These are phyloP conservation scores for Aaosphaeria arxii DNA, from an alignment of 2,329 filamentous ascomycete genomes.

Conservation along the genomic window DNA sequence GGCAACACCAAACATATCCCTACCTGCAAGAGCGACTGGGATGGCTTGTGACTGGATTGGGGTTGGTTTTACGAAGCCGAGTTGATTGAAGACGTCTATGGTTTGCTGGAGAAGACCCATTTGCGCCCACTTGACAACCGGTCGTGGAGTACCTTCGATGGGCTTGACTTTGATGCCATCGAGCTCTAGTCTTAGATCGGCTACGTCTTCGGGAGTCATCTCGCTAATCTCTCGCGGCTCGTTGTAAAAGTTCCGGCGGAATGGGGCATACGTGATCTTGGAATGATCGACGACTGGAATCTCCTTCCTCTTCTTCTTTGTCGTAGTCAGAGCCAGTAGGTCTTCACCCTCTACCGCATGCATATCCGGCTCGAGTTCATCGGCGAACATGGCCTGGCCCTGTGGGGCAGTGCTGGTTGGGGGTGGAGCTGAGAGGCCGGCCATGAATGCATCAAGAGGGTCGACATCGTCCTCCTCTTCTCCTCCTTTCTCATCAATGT, in stretches of 20 bases:
- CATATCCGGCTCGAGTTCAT: constrained; percentile 66
- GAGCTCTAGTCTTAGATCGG: constrained; percentile 77
- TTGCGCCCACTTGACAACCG: constrained; percentile 95
- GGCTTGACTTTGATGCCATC: constrained; percentile 84
- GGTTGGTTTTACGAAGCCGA: constrained; percentile 86
- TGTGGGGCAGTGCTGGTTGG: constrained; percentile 55
- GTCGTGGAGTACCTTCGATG: constrained; percentile 76
- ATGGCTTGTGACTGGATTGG: constrained; percentile 94
- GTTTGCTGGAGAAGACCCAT: constrained; percentile 86
- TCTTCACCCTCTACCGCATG: constrained; percentile 55
- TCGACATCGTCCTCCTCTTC: constrained; percentile 73
- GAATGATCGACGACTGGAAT: constrained; percentile 83
- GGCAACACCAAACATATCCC: constrained; percentile 92
- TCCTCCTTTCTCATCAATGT: constrained; percentile 48
- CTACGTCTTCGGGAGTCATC: constrained; percentile 81
- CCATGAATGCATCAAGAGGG: constrained; percentile 97
- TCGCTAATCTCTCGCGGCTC: constrained; percentile 80
- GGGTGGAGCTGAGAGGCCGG: constrained; percentile 48
- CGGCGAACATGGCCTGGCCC: constrained; percentile 83
- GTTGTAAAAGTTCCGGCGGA: constrained; percentile 93
- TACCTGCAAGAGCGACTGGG: constrained; percentile 91
- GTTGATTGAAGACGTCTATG: constrained; percentile 74
- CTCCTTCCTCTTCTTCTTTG: constrained; percentile 79
- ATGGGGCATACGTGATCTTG: constrained; percentile 79
- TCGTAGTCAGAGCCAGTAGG: constrained; percentile 50